Conservation (phyloP, 345 rosid species). For the Atalantia buxifolia region DNA sequence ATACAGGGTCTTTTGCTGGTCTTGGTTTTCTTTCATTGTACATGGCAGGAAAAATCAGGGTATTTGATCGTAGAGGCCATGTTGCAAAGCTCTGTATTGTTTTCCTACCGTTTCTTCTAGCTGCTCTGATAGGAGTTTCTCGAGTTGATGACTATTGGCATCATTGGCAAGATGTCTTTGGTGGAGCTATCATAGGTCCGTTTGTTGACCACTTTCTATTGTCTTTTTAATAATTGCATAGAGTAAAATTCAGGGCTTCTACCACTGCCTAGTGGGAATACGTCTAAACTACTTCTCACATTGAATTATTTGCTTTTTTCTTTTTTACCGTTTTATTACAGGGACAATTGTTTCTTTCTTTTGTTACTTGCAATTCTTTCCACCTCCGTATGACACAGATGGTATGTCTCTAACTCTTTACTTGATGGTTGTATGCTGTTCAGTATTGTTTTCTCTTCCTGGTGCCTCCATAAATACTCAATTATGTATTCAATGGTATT, state of each 20-base stretch:
- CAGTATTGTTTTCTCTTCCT: neutral
- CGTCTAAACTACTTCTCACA: neutral
- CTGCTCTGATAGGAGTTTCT: constrained; percentile 80
- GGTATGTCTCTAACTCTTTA: constrained; percentile 35
- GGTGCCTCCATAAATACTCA: neutral
- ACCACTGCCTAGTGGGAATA: neutral
- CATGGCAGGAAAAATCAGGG: constrained; percentile 74
- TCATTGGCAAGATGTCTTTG: constrained; percentile 96
- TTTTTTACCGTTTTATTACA: constrained; percentile 19
- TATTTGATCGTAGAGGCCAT: constrained; percentile 80
- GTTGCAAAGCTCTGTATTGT: constrained; percentile 84
- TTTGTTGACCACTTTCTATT: neutral
- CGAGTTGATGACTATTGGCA: constrained; percentile 98
- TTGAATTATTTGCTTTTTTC: constrained; percentile 8
- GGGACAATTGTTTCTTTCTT: constrained; percentile 56
- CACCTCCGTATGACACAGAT: constrained; percentile 60
- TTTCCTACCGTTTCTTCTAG: constrained; percentile 66
- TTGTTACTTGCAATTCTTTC: constrained; percentile 83
- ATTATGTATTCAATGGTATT: neutral
- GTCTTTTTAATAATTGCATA: neutral
- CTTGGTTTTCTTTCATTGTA: constrained; percentile 73
- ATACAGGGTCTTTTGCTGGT: constrained; percentile 92
- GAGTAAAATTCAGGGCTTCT: neutral
- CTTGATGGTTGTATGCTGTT: neutral
- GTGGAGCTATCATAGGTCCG: constrained; percentile 77